These are phyloP conservation scores for Candida pseudoviswanathii DNA, from an alignment of 1,139 yeast genomes.

Conservation along the genomic window DNA sequence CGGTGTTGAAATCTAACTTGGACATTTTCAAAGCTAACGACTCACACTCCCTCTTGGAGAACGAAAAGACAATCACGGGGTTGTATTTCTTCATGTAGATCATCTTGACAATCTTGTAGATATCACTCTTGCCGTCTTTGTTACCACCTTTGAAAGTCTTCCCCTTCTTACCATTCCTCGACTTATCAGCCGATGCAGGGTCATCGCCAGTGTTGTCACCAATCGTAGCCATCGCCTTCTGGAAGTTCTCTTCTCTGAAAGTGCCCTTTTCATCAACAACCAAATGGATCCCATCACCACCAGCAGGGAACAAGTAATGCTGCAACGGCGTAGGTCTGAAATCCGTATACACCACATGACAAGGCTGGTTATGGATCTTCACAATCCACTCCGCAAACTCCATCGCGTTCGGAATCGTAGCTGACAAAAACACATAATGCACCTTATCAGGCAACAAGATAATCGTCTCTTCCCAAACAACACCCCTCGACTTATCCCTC, in stretches of 20 bases:
- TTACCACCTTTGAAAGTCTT: conserved; percentile 90
- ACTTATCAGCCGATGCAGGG: conserved; percentile 57
- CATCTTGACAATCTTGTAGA: conserved; percentile 96
- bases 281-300: conserved; percentile 95
- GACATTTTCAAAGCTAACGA: conserved; percentile 92
- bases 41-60: conserved; percentile 96
- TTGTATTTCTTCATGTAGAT: conserved; percentile 93
- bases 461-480: conserved; percentile 99
- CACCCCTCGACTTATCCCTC: conserved; percentile 96
- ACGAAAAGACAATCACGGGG: conserved; percentile 97
- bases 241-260: conserved; percentile 96
- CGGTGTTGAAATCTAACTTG: conserved; percentile 87
- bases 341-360: conserved; percentile 98
- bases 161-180: conserved; percentile 68
- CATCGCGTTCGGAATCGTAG: conserved; percentile 97
- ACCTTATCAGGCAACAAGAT: conserved; percentile 95
- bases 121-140: conserved; percentile 84
- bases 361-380: conserved; percentile 91
- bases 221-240: conserved; percentile 95
- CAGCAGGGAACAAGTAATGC: conserved; percentile 95
- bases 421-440: conserved; percentile 82
- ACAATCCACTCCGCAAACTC: conserved; percentile 99
- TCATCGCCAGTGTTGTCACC: conserved; percentile 85
- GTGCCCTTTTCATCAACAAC: conserved; percentile 97
- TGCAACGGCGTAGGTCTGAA: conserved; percentile 98